Percentiles rank a stretch among this genome's conserved stretches.
Evolutionary conservation across 1,284 basidiomycete genomes (phyloP).

Genomic region (Ganoderma meredithae): DNA sequence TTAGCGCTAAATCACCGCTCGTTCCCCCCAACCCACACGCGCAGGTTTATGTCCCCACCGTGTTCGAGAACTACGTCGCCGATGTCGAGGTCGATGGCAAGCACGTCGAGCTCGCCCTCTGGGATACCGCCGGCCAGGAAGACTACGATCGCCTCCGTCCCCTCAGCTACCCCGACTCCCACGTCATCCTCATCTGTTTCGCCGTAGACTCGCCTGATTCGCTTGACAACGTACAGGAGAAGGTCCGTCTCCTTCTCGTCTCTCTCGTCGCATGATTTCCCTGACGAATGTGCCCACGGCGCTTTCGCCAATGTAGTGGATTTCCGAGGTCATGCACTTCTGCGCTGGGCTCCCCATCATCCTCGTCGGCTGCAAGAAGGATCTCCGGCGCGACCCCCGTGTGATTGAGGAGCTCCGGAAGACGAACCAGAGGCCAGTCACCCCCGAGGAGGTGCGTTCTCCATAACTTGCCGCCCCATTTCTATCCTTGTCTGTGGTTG

Average conservation of each 20-base stretch:
- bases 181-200: slow-evolving; percentile 84
- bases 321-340: slow-evolving; percentile 83
- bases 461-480: neutral
- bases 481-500: neutral
- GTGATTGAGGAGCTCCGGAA: slow-evolving; percentile 65
- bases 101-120: slow-evolving; percentile 79
- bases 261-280: neutral
- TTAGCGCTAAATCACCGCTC: slow-evolving; percentile 27
- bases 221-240: slow-evolving; percentile 84
- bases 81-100: slow-evolving; percentile 81
- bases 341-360: slow-evolving; percentile 78
- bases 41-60: slow-evolving; percentile 73
- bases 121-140: slow-evolving; percentile 86
- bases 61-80: slow-evolving; percentile 79
- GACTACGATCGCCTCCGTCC: slow-evolving; percentile 77
- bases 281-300: slow-evolving; percentile 4
- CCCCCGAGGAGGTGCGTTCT: slow-evolving; percentile 57
- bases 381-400: slow-evolving; percentile 64
- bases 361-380: slow-evolving; percentile 82
- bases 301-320: slow-evolving; percentile 60
- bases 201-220: slow-evolving; percentile 81
- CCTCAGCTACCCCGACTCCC: slow-evolving; percentile 78
- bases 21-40: neutral
- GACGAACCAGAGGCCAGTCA: slow-evolving; percentile 69
- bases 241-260: slow-evolving; percentile 51